Evolutionary conservation across 169 alveolate genomes (phyloP), one percentile per base, ranked within the genome.

Genomic region (Babesia bigemina): DNA sequence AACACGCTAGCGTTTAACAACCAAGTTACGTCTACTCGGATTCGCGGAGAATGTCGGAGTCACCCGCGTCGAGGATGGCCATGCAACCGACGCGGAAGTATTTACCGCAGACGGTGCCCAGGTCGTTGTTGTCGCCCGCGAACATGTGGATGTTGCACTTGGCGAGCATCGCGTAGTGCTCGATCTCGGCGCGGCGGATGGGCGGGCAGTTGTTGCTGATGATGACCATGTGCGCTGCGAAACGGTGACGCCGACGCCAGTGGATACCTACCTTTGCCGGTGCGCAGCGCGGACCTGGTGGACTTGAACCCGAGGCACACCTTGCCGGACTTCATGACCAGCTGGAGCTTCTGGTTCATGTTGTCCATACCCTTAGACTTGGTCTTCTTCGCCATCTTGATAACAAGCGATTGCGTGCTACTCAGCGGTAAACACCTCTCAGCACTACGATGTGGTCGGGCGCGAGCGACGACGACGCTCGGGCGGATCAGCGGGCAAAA

Each of bases 301-400:
- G 97, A 94, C 91, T 95, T 95, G 92, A 95, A 94, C 63, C 99
- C 99, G 74, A 95, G 85, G 86, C 93, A 85, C 74, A 87, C 95
- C 93, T 98, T 97, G 59, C 99, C 99, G 52, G 98, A 95, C 87
- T 96, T 97, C 97, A 98, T 96, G 70, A 96, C 99, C 76, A 98
- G 95, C 85, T 96, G 98, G 55, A 98, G 92, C 85, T 96, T 95
- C 70, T 95, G 87, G 94, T 96, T 96, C 84, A 97, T 96, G 92
- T 95, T 94, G 81, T 97, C 99, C 22, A 94, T 87, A 62, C 94
- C 94, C 84, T 93, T 95, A 52, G 91, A 77, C 67, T 94, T 86
- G 79, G 94, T 87, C 66, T 94, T 91, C 88, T 94, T 94, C 63
- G 87, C 96, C 96, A 94, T 93, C 62, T 84, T 92, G 56, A 47